Conservation (phyloP, 805 yeast species). For the Schwanniomyces pseudopolymorphus region DNA sequence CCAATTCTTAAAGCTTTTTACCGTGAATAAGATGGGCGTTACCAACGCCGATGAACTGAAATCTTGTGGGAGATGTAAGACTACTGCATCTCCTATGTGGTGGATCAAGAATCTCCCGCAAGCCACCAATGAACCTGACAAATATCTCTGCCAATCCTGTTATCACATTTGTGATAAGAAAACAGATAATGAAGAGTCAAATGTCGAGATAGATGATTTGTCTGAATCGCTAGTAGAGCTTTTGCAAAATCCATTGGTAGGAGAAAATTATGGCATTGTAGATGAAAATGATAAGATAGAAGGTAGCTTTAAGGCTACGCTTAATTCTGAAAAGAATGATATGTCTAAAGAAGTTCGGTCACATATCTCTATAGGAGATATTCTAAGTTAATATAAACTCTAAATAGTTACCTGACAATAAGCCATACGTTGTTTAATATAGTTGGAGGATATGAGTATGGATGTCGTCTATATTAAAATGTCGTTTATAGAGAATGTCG, state of each 20-base stretch:
- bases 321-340: background rate
- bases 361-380: constrained; percentile 20
- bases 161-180: constrained; percentile 16
- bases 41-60: constrained; percentile 2
- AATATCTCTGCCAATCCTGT: constrained; percentile 31
- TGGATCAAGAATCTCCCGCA: constrained; percentile 17
- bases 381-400: constrained; percentile 10
- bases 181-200: constrained; percentile 8
- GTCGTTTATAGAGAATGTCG: constrained; percentile 3
- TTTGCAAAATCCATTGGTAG: constrained; percentile 30
- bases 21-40: constrained; percentile 3
- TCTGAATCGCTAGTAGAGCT: constrained; percentile 16
- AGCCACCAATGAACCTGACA: background rate
- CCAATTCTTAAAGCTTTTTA: constrained; percentile 5
- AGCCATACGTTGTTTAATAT: background rate
- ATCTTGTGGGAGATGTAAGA: constrained; percentile 21
- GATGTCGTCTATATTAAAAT: background rate
- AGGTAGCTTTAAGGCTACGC: constrained; percentile 7
- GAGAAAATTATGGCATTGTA: constrained; percentile 30
- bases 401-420: background rate
- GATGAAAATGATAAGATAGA: constrained; percentile 22
- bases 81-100: constrained; percentile 38
- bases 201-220: constrained; percentile 11
- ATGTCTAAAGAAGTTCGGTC: constrained; percentile 11
- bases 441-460: background rate